phyloP scores from a whole-genome alignment of 2,329 filamentous ascomycete genomes.

The Magnaporthiopsis rhizophila region DNA sequence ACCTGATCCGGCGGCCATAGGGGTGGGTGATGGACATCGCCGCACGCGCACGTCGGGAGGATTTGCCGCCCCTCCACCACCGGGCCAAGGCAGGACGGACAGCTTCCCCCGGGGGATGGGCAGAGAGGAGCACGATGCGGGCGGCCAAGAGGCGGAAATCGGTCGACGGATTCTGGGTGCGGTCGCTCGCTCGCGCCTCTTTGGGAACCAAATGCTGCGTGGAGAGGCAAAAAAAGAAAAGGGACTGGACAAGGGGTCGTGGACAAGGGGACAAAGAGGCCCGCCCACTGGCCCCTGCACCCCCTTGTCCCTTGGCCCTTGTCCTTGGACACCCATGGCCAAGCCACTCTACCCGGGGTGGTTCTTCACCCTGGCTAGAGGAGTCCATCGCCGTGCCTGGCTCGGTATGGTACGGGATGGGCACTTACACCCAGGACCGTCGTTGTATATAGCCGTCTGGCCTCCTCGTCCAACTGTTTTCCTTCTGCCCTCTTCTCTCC shows the following conservation, averaged over 20 bases:
- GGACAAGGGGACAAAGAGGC: background rate
- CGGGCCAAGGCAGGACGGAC: background rate
- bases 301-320: background rate
- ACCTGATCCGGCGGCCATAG: too few relatives aligned
- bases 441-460: constrained; percentile 2
- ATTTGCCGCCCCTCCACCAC: background rate
- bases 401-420: background rate
- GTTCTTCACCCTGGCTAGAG: constrained; percentile 4
- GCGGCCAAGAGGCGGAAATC: background rate
- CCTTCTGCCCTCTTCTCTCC: constrained; percentile 10
- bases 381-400: background rate
- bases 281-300: background rate
- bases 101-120: background rate
- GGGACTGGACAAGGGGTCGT: background rate
- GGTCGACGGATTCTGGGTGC: background rate
- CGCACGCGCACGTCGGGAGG: background rate
- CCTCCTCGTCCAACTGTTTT: constrained; percentile 10
- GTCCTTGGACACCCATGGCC: background rate
- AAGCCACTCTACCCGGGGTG: background rate
- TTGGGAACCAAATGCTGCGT: background rate
- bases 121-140: background rate
- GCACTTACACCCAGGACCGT: background rate
- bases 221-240: background rate
- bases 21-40: too few relatives aligned
- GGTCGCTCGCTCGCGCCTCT: background rate